Evolutionary conservation across 2,329 filamentous ascomycete genomes (phyloP).

Genomic region (Alternaria gaisen): DNA sequence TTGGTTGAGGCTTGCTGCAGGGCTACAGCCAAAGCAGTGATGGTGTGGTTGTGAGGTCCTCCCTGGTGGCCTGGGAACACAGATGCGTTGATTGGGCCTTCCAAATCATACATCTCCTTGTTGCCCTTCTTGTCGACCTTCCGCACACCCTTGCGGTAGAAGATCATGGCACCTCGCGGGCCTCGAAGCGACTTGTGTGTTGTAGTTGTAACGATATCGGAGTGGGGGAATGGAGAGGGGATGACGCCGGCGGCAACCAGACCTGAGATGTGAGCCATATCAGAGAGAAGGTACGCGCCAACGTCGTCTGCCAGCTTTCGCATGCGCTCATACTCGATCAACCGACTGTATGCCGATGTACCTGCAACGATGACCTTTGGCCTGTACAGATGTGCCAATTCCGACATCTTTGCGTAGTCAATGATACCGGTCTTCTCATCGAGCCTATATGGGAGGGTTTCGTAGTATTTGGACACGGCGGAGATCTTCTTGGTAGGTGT

Average conservation of each 20-base stretch:
- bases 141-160: constrained; percentile 97
- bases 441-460: constrained; percentile 96
- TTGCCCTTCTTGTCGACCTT: constrained; percentile 89
- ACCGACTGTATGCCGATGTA: constrained; percentile 96
- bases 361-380: constrained; percentile 96
- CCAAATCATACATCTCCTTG: constrained; percentile 92
- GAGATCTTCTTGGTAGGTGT: constrained; percentile 86
- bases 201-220: constrained; percentile 97
- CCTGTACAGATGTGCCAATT: constrained; percentile 89
- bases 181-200: constrained; percentile 99
- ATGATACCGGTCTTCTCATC: constrained; percentile 92
- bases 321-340: constrained; percentile 97
- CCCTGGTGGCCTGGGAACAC: constrained; percentile 99
- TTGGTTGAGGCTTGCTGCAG: constrained; percentile 90
- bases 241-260: constrained; percentile 93
- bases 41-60: constrained; percentile 99
- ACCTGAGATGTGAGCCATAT: constrained; percentile 99
- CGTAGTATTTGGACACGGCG: constrained; percentile 97
- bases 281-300: constrained; percentile 92
- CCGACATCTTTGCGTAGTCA: constrained; percentile 92
- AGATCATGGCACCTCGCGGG: constrained; percentile 98
- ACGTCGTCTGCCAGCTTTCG: constrained; percentile 93
- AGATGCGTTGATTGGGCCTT: constrained; percentile 97
- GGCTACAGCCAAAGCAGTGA: constrained; percentile 93
- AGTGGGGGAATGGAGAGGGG: constrained; percentile 88